These are phyloP conservation scores for Forsythia suspensa DNA, from an alignment of 257 asterid species.

Conservation along the genomic window DNA sequence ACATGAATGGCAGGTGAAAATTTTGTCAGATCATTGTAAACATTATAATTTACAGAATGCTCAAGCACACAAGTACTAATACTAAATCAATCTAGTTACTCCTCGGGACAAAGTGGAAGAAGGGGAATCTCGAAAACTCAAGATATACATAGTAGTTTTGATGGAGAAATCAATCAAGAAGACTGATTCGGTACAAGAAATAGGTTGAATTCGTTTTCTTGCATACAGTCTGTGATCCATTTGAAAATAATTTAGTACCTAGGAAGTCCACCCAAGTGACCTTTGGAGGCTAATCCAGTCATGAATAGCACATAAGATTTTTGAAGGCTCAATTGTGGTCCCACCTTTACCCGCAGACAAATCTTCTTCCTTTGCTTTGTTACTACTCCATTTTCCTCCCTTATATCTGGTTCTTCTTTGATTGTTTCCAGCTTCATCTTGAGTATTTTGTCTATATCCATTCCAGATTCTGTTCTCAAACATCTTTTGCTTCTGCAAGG, in stretches of 20 bases:
- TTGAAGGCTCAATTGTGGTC: conserved; percentile 31
- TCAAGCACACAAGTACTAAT: neutral
- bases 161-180: neutral
- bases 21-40: neutral
- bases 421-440: conserved; percentile 48
- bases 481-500: conserved; percentile 30
- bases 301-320: conserved; percentile 39
- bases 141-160: neutral
- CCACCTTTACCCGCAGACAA: conserved; percentile 26
- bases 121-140: neutral
- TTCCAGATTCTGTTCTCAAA: conserved; percentile 29
- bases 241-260: conserved; percentile 14
- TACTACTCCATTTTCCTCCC: conserved; percentile 21
- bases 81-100: no score
- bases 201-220: neutral
- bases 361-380: conserved; percentile 23
- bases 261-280: conserved; percentile 39
- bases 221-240: neutral
- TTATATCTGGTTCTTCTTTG: conserved; percentile 34
- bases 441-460: conserved; percentile 42
- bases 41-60: neutral
- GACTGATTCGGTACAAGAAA: neutral
- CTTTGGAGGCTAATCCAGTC: conserved; percentile 41
- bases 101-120: neutral
- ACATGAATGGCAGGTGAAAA: neutral